These are phyloP conservation scores for Phoenix dactylifera DNA, from an alignment of 176 grass and related monocot species.

Conservation along the genomic window DNA sequence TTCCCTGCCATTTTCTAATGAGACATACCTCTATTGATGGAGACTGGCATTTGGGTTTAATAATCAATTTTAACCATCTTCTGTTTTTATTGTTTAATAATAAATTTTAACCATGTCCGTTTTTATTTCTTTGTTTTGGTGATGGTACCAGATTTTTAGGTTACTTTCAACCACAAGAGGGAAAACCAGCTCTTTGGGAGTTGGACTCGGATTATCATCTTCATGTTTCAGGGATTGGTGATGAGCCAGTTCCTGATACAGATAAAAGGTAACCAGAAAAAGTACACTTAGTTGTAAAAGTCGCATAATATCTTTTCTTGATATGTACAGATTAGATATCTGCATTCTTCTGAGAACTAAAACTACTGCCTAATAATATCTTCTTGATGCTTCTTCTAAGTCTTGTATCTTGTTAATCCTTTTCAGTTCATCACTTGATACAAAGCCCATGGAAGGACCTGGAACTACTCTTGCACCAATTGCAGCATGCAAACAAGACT, in stretches of 20 bases:
- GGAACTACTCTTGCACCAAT: conserved; percentile 33
- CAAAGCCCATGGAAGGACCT: background rate
- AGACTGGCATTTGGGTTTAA: conserved; percentile 2
- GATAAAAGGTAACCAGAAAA: conserved; percentile 34
- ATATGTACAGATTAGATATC: too few species aligned
- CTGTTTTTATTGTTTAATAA: conserved; percentile 1
- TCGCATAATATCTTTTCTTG: too few species aligned
- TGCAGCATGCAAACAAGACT: conserved; percentile 77
- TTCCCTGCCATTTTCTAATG: too few species aligned
- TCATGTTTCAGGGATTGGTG: conserved; percentile 67
- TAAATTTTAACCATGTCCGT: conserved; percentile 17
- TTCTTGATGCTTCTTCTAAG: background rate
- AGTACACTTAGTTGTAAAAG: too few species aligned
- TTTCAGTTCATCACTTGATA: conserved; percentile 16
- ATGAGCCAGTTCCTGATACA: conserved; percentile 42
- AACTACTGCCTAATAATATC: too few species aligned
- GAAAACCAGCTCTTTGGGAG: conserved; percentile 95
- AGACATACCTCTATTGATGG: too few species aligned
- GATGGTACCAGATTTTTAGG: conserved; percentile 72
- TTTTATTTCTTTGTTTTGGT: conserved; percentile 27
- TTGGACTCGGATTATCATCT: conserved; percentile 98
- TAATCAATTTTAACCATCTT: conserved; percentile 19
- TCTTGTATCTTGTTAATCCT: background rate
- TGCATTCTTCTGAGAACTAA: too few species aligned
- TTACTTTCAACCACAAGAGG: conserved; percentile 92